These are phyloP conservation scores for Talaromyces liani DNA, from an alignment of 495 filamentous ascomycete genomes.

Conservation along the genomic window DNA sequence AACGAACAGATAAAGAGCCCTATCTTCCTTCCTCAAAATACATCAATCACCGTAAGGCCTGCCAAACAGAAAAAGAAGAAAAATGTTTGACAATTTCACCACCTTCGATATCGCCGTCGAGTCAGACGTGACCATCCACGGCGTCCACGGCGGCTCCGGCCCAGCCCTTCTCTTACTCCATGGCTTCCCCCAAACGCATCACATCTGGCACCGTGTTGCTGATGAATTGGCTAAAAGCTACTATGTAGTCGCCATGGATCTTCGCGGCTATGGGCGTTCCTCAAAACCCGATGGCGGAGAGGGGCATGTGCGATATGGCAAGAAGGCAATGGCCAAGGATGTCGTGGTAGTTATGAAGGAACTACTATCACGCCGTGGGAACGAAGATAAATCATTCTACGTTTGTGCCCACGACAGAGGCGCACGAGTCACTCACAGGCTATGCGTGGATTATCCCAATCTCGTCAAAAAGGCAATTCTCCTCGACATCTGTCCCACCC, in stretches of 20 bases:
- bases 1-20: background rate
- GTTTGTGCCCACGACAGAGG: constrained; percentile 34
- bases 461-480: constrained; percentile 23
- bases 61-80: background rate
- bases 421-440: constrained; percentile 29
- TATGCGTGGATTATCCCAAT: constrained; percentile 27
- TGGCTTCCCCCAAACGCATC: constrained; percentile 29
- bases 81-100: constrained; percentile 5
- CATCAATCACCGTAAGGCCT: background rate
- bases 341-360: constrained; percentile 23
- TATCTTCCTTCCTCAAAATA: background rate
- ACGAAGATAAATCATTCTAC: constrained; percentile 12
- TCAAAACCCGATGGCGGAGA: constrained; percentile 24
- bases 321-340: constrained; percentile 28
- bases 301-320: constrained; percentile 19
- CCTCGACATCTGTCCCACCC: constrained; percentile 31
- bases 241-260: constrained; percentile 26
- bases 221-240: constrained; percentile 19
- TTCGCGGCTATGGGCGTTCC: constrained; percentile 33
- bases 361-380: constrained; percentile 3
- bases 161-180: constrained; percentile 34
- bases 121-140: constrained; percentile 21
- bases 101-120: constrained; percentile 10
- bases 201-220: constrained; percentile 30
- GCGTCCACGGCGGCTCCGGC: constrained; percentile 15